A percentile compares a stretch with the other conserved stretches of the same genome.
phyloP scores from a whole-genome alignment of 176 grass and related monocot genomes.

The Chloris gayana region DNA sequence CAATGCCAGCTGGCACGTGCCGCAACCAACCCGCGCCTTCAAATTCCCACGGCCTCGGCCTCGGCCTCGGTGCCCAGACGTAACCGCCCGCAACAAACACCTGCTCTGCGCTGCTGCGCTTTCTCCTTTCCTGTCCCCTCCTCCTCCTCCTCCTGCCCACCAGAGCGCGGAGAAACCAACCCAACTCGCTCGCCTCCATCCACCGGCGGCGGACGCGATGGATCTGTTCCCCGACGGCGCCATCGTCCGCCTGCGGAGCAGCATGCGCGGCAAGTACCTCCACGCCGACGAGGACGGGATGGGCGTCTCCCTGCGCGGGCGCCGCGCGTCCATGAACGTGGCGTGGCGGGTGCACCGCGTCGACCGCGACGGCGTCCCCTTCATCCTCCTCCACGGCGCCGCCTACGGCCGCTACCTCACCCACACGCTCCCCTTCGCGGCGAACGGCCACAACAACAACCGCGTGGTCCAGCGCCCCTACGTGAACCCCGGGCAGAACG shows the following conservation, averaged over 20 bases:
- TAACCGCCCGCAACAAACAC: not conserved
- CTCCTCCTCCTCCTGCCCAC: not conserved
- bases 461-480: not conserved
- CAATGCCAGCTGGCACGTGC: not conserved
- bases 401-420: not conserved
- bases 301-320: not conserved
- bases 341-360: constrained; percentile 28
- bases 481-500: not conserved
- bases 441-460: not conserved
- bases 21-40: not conserved
- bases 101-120: not conserved
- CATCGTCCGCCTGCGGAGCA: not conserved
- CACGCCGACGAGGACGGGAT: not conserved
- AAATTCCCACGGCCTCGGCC: not conserved
- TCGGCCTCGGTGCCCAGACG: not conserved
- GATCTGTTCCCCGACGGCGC: not conserved
- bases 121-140: not conserved
- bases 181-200: not conserved
- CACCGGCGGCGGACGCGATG: not conserved
- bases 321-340: not conserved
- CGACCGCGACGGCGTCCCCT: not conserved
- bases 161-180: not conserved
- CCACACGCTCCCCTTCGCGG: not conserved
- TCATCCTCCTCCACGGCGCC: not conserved
- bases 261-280: not conserved